Evolutionary conservation across 2,329 filamentous ascomycete species (phyloP).

Genomic region (Immersiporthe knoxdaviesiana): DNA sequence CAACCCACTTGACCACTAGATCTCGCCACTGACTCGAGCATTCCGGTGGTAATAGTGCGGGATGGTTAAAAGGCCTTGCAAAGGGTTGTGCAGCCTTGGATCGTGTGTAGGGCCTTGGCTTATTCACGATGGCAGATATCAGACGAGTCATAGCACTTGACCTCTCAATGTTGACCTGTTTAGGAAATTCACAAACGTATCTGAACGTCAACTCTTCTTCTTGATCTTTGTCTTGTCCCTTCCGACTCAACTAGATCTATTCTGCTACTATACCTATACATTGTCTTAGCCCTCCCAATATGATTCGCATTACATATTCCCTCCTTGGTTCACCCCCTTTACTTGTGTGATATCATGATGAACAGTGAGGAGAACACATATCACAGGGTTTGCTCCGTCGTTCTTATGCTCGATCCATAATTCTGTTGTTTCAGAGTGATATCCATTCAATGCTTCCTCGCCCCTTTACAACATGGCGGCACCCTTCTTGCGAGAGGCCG

Average conservation of each 20-base stretch:
- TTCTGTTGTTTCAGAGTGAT: no score
- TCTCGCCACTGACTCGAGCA: background rate
- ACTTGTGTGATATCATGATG: background rate
- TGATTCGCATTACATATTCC: background rate
- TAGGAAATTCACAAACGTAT: no score
- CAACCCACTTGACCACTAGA: background rate
- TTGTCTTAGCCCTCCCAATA: no score
- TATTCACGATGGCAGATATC: no score
- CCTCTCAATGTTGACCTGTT: no score
- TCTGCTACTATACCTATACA: no score
- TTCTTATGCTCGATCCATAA: background rate
- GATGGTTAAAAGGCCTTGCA: background rate
- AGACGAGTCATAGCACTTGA: no score
- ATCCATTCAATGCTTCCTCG: background rate
- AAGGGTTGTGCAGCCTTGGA: no score
- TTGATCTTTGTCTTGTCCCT: no score
- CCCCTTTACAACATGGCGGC: slow-evolving; percentile 3
- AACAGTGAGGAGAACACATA: background rate
- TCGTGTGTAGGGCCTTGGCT: no score
- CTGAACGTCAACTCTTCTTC: no score
- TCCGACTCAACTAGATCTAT: no score
- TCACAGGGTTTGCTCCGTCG: background rate
- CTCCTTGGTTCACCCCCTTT: background rate
- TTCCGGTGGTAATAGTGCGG: background rate
- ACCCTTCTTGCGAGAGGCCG: background rate